These are phyloP conservation scores for Solanum pimpinellifolium DNA, from an alignment of 257 asterid species.

Conservation along the genomic window DNA sequence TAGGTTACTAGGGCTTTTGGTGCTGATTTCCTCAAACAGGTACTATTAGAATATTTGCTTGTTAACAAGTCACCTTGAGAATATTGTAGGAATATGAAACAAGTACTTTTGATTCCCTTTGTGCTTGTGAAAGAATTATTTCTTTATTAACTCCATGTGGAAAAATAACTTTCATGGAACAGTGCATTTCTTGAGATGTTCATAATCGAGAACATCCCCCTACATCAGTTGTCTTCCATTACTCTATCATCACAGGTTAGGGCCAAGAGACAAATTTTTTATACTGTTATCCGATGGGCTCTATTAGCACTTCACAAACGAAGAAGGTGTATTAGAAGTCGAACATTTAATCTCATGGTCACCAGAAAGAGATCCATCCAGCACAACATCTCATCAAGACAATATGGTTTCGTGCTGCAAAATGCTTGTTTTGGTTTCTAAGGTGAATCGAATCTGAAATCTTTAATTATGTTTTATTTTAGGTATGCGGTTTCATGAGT, in stretches of 20 bases:
- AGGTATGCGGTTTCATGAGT: conserved; percentile 89
- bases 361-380: conserved; percentile 77
- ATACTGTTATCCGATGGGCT: conserved; percentile 86
- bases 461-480: conserved; percentile 5
- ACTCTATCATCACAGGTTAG: conserved; percentile 66
- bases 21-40: conserved; percentile 95
- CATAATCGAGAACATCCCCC: conserved; percentile 60
- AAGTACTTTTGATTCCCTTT: too few species aligned
- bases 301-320: conserved; percentile 88
- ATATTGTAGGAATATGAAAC: background rate
- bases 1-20: conserved; percentile 96
- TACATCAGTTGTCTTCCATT: conserved; percentile 72
- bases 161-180: conserved; percentile 35
- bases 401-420: conserved; percentile 69
- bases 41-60: conserved; percentile 12
- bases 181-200: conserved; percentile 80
- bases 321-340: conserved; percentile 87
- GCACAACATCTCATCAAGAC: conserved; percentile 93
- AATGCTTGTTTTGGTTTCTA: background rate
- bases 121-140: background rate
- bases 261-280: conserved; percentile 61
- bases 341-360: conserved; percentile 77
- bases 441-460: background rate
- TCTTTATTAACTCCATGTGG: background rate
- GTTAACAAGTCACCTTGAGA: conserved; percentile 4